Evolutionary conservation across 2,329 filamentous ascomycete species (phyloP).

Genomic region (Paraphoma chrysanthemicola): DNA sequence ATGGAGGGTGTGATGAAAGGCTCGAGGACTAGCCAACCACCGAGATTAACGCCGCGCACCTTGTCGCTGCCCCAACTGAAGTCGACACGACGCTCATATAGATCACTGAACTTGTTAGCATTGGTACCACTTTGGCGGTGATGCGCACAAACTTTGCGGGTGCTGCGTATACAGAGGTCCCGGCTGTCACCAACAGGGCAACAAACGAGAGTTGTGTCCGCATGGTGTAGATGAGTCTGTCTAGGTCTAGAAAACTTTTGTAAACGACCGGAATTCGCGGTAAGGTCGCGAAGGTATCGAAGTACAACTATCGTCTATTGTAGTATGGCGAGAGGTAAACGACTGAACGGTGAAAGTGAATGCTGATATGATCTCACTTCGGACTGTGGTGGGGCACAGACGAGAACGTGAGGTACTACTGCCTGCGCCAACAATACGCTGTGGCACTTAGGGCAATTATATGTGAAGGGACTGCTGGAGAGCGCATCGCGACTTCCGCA

Average conservation of each 20-base stretch:
- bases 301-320: not conserved
- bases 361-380: not conserved
- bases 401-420: not conserved
- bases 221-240: constrained; percentile 12
- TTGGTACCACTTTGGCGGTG: not conserved
- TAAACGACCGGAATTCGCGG: not conserved
- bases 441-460: not conserved
- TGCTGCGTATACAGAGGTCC: constrained; percentile 16
- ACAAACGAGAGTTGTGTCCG: constrained; percentile 8
- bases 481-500: not conserved
- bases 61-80: constrained; percentile 54
- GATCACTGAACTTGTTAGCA: constrained; percentile 7
- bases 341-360: constrained; percentile 3
- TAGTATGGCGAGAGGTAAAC: not conserved
- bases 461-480: not conserved
- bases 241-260: not conserved
- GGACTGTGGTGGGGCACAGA: not conserved
- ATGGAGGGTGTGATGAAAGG: constrained; percentile 64
- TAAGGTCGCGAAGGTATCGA: not conserved
- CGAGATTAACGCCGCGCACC: constrained; percentile 45
- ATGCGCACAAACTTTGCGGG: constrained; percentile 22
- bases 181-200: constrained; percentile 13
- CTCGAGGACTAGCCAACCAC: constrained; percentile 45
- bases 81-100: constrained; percentile 21
- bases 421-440: not conserved